A percentile compares a stretch with the other conserved stretches of the same genome.
Evolutionary conservation across 2,329 filamentous ascomycete species (phyloP).

Genomic region (Ceratocystis papillata): DNA sequence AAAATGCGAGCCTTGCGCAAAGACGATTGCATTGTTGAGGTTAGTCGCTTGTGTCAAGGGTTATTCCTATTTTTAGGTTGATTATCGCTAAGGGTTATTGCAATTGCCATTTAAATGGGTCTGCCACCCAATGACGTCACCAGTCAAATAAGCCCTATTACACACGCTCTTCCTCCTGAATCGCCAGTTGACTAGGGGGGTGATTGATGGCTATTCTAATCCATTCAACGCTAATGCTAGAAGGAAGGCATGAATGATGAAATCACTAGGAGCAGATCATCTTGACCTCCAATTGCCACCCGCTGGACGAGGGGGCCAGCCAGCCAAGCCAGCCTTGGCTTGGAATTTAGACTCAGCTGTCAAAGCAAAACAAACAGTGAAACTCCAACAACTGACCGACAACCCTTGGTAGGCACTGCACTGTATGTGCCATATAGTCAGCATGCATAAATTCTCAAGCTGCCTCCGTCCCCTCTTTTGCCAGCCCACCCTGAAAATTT

Average conservation of each 20-base stretch:
- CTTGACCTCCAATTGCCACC: no score
- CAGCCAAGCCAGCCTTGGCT: no score
- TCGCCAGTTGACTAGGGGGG: background rate
- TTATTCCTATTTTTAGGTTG: background rate
- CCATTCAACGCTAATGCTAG: background rate
- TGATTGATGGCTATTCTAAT: background rate
- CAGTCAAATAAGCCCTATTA: background rate
- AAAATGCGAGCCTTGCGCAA: background rate
- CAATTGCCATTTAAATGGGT: background rate
- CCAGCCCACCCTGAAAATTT: background rate
- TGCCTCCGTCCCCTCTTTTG: background rate
- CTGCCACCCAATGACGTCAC: background rate
- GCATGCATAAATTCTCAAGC: background rate
- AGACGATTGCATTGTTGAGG: background rate
- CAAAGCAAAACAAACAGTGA: background rate
- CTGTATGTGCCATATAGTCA: background rate
- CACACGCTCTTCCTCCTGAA: background rate
- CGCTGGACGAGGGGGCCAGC: no score
- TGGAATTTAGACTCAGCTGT: constrained; percentile 10
- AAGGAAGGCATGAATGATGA: background rate
- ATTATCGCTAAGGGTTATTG: background rate
- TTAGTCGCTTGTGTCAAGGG: background rate
- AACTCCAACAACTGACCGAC: background rate
- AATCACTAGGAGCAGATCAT: background rate
- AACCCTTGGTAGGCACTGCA: background rate